Evolutionary conservation across 352 stramenopile genomes (phyloP).

Genomic region (Pythium utonaiense): DNA sequence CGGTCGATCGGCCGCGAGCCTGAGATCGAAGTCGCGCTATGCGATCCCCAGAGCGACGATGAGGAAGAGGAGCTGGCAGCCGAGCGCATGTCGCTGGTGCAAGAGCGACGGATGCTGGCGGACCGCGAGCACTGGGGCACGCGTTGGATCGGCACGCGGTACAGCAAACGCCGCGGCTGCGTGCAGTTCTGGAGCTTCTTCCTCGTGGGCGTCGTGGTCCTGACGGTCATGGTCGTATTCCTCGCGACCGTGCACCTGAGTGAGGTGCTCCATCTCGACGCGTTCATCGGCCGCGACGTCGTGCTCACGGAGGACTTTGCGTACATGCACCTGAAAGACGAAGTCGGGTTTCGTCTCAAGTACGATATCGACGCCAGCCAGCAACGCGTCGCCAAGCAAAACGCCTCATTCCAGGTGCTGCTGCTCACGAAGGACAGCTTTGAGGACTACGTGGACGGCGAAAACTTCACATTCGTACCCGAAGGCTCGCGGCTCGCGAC

Average conservation of each 20-base stretch:
- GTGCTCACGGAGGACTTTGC: conserved; percentile 50
- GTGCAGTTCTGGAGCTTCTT: conserved; percentile 38
- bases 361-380: conserved; percentile 33
- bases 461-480: conserved; percentile 39
- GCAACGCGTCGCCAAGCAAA: conserved; percentile 14
- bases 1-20: conserved; percentile 82
- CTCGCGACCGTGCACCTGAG: conserved; percentile 33
- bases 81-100: conserved; percentile 33
- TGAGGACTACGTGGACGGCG: conserved; percentile 42
- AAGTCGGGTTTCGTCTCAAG: conserved; percentile 53
- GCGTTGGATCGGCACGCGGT: conserved; percentile 39
- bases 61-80: conserved; percentile 19
- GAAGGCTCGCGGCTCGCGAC: conserved; percentile 38
- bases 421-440: conserved; percentile 54
- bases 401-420: conserved; percentile 39
- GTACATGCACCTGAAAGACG: conserved; percentile 56
- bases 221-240: conserved; percentile 29
- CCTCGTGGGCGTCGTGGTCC: conserved; percentile 33
- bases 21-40: conserved; percentile 85
- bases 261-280: conserved; percentile 65
- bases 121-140: conserved; percentile 47
- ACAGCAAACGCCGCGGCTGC: conserved; percentile 32
- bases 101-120: conserved; percentile 29
- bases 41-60: conserved; percentile 48
- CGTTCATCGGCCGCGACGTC: conserved; percentile 49